phyloP scores from a whole-genome alignment of 768 basidiomycete genomes.

The Podaxis sp. region DNA sequence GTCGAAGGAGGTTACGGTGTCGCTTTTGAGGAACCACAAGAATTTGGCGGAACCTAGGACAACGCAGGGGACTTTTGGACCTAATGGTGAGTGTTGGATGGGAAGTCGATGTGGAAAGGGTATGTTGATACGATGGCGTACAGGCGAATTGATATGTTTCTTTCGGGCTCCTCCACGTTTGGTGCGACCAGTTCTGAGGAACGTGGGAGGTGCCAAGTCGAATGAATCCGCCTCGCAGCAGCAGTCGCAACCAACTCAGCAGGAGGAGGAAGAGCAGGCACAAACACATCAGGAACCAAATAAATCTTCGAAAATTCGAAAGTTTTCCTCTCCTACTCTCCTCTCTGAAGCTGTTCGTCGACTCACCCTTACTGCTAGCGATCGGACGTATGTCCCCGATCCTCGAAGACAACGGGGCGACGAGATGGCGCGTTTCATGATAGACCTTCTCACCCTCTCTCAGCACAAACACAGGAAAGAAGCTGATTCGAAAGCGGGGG shows the following conservation, averaged over 20 bases:
- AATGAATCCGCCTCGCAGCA: slow-evolving; percentile 23
- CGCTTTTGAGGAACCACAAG: slow-evolving; percentile 62
- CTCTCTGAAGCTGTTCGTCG: slow-evolving; percentile 73
- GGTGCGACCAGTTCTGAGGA: slow-evolving; percentile 56
- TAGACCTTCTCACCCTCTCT: slow-evolving; percentile 65
- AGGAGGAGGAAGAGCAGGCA: neutral
- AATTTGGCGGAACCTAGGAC: slow-evolving; percentile 83
- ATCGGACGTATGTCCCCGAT: slow-evolving; percentile 39
- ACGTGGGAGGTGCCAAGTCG: slow-evolving; percentile 37
- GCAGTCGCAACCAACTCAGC: slow-evolving; percentile 16
- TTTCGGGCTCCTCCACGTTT: slow-evolving; percentile 75
- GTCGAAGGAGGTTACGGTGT: slow-evolving; percentile 49
- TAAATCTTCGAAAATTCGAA: slow-evolving; percentile 27
- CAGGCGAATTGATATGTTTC: slow-evolving; percentile 87
- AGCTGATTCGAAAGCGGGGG: slow-evolving; percentile 29
- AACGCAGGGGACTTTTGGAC: slow-evolving; percentile 86
- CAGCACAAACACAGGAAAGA: slow-evolving; percentile 35
- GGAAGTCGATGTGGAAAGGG: neutral
- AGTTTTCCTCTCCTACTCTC: slow-evolving; percentile 63
- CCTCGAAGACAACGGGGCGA: slow-evolving; percentile 40
- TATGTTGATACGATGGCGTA: neutral
- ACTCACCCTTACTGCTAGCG: slow-evolving; percentile 59
- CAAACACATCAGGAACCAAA: slow-evolving; percentile 7
- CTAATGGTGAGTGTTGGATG: slow-evolving; percentile 60
- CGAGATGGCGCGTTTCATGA: slow-evolving; percentile 71